These are phyloP conservation scores for Sporormia fimetaria DNA, from an alignment of 495 filamentous ascomycete species.

Conservation along the genomic window DNA sequence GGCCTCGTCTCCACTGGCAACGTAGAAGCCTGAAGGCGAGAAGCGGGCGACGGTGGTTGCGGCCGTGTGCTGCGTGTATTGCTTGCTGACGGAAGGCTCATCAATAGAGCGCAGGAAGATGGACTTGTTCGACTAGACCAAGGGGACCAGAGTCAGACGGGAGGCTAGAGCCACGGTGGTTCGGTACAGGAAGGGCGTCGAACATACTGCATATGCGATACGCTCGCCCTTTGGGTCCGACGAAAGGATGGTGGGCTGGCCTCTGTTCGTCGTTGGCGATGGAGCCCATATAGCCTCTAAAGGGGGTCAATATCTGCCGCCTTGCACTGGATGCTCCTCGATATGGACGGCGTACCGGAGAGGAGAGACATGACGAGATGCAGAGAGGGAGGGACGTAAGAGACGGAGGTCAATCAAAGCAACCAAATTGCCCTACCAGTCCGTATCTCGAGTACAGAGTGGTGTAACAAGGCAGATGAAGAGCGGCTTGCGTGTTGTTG, in stretches of 20 bases:
- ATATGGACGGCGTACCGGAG: constrained; percentile 3
- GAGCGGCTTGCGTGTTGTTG: too few relatives aligned
- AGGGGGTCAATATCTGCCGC: too few relatives aligned
- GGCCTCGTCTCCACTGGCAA: constrained; percentile 82
- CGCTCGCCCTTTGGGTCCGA: constrained; percentile 84
- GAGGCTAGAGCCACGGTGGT: background rate
- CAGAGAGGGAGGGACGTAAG: too few relatives aligned
- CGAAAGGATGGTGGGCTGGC: constrained; percentile 81
- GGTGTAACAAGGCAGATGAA: too few relatives aligned
- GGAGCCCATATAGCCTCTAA: constrained; percentile 63
- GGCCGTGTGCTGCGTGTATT: constrained; percentile 83
- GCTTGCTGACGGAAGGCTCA: constrained; percentile 64
- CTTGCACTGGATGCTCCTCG: too few relatives aligned
- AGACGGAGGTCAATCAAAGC: too few relatives aligned
- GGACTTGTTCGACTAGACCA: constrained; percentile 75
- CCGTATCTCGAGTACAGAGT: too few relatives aligned
- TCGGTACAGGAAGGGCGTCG: background rate
- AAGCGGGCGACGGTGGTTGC: constrained; percentile 87
- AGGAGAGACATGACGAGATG: constrained; percentile 12
- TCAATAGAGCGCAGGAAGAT: constrained; percentile 91
- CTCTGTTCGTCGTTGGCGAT: constrained; percentile 72
- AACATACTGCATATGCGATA: constrained; percentile 79
- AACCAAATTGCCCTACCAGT: too few relatives aligned
- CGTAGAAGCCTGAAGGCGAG: constrained; percentile 85
- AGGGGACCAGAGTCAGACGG: background rate